Evolutionary conservation across 2,329 filamentous ascomycete genomes (phyloP), one percentile per base, ranked within the genome.

Genomic region (Chalara sp.): DNA sequence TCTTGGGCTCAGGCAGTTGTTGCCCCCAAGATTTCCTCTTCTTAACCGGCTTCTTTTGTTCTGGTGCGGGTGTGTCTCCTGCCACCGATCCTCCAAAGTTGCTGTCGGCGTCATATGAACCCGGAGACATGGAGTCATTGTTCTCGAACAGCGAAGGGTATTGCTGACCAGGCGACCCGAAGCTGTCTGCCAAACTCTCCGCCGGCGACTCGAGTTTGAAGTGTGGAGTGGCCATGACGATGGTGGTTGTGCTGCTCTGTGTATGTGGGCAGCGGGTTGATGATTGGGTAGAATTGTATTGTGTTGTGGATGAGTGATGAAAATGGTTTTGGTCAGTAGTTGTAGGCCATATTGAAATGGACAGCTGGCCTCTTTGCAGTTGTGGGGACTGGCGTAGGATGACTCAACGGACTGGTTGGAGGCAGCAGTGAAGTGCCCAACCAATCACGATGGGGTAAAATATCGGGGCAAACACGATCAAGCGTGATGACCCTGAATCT

Each of bases 11-110:
- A 13, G 93, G 93, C 40, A 97, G 83, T 68, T 95, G 89, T 71
- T 99, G 93, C 46, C 93, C 93, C 93, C 93, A 99, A 46, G 93
- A 97, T 74, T 97, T 99, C 64, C 93, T 80, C 81, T 96, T 96
- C 81, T 96, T 96, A 35, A 78, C 73, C 1, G 80, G 77, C 74
- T 89, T 93, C 77, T 87, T 89, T 1, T 63, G 60, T 44, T 84
- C 79, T 21, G 63, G 60, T 29, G 61, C 58, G 1, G 64, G 61
- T 29, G 61, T 62, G 45, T 52, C 59, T 43, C 53, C 59, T 11
- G 52, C 56, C 44, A 60, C 47, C 0, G 57, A 57, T 32, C 53
- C 61, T 4, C 62, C 60, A 51, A 64, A 65, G 51, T 62, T 61
- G 52, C 61, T 63, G 33, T 66, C 64, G 31, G 58, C 63, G 44